Base-by-base conservation (phyloP, 2,329 filamentous ascomycete genomes). In the Xylaria sp. region DNA sequence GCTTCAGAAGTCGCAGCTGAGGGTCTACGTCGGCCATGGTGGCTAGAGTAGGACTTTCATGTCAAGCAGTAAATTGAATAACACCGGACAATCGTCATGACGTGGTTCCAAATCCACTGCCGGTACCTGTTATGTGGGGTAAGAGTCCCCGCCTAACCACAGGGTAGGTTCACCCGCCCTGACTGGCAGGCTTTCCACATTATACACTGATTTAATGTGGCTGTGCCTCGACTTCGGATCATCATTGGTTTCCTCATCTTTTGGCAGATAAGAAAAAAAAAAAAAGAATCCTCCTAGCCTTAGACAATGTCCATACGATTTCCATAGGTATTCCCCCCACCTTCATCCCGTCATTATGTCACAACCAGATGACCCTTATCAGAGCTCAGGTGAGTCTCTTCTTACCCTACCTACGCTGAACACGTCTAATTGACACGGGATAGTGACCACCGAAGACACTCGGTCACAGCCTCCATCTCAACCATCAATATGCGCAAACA, bases 1-100 rank as follows among this genome's bases (percentile, higher is more conserved):
- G 66, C n/a, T 68, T 68, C 8, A 75, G 59, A 2, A 75, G 46
- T 9, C 68, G 50, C 33, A 76, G 50, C 35, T 71, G 71, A 45
- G 63, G 58, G 51, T 75, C 74, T 53, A 69, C 52, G 42, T 73
- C 69, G 35, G 57, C 57, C 65, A 67, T 67, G 17, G 50, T 19
- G 23, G 14, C 1, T 33, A 15, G 19, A 25, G 19, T 11, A 2
- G 23, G 14, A 47, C 25, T 38, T 5, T 51, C 7, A 23, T 38
- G 33, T 51, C 25, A 11, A 17, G 37, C 2, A 23, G 42, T 23
- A 45, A 9, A 17, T 25, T 49, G 14, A n/a, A 38, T 25, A 23
- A 55, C 45, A 23, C 23, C 14, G 15, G 43, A n/a, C n/a, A n/a
- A n/a, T n/a, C n/a, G 28, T 14, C 12, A 37, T 15, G 8, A 37